Evolutionary conservation across 2,329 filamentous ascomycete species (phyloP).

Genomic region (Apiospora koreana): DNA sequence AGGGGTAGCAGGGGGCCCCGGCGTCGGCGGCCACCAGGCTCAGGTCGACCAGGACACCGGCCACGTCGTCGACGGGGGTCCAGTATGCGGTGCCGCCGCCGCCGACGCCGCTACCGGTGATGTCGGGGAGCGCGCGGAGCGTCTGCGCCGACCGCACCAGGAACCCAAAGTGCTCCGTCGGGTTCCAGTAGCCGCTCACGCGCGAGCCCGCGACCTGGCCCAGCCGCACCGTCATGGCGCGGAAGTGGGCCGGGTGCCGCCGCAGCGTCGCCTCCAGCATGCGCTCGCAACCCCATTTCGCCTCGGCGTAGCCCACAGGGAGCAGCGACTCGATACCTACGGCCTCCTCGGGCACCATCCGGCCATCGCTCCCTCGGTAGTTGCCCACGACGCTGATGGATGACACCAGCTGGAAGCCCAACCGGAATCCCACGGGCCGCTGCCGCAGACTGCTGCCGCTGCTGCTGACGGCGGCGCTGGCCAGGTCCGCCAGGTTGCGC

Average conservation of each 20-base stretch:
- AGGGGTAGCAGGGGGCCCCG: too few relatives aligned
- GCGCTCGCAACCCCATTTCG: slow-evolving; percentile 51
- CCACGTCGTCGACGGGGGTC: slow-evolving; percentile 44
- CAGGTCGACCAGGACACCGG: slow-evolving; percentile 29
- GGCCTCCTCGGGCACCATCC: slow-evolving; percentile 45
- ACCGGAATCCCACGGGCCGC: slow-evolving; percentile 17
- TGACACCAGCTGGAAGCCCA: slow-evolving; percentile 43
- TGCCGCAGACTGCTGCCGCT: too few relatives aligned
- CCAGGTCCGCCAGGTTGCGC: slow-evolving; percentile 49
- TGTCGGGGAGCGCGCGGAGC: slow-evolving; percentile 41
- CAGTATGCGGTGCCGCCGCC: slow-evolving; percentile 43
- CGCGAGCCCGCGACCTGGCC: slow-evolving; percentile 56
- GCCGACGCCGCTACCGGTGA: too few relatives aligned
- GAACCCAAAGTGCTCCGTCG: slow-evolving; percentile 50
- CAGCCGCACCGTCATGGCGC: slow-evolving; percentile 42
- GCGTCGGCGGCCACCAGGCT: too few relatives aligned
- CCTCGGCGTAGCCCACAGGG: slow-evolving; percentile 52
- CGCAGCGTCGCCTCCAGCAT: slow-evolving; percentile 51
- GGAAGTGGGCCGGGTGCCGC: slow-evolving; percentile 42
- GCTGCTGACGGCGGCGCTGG: slow-evolving; percentile 34
- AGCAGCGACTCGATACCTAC: slow-evolving; percentile 41
- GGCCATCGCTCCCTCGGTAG: slow-evolving; percentile 20
- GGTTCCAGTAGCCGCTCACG: slow-evolving; percentile 55
- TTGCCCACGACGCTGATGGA: slow-evolving; percentile 41
- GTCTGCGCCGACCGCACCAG: slow-evolving; percentile 52